Evolutionary conservation across 352 stramenopile species (phyloP), one percentile per base, ranked within the genome.

Genomic region (Pythium guiyangense): DNA sequence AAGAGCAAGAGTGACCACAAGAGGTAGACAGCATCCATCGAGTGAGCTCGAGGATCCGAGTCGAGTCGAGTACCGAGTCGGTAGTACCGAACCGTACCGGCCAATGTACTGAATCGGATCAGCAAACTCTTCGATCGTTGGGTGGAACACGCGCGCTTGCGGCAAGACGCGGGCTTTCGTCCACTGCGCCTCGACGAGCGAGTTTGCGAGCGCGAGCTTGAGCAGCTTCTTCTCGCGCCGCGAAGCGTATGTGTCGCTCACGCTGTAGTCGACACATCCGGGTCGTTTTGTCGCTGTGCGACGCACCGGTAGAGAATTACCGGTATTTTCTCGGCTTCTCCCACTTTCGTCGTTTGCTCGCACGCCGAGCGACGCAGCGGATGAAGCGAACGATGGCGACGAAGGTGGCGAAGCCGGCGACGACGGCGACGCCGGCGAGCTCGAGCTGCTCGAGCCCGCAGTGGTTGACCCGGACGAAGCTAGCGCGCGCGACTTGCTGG

Each of bases 41-140:
- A 69, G 40, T 22, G n/a, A n/a, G n/a, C n/a, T n/a, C n/a, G n/a
- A n/a, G n/a, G n/a, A n/a, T n/a, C n/a, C n/a, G n/a, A n/a, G n/a
- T n/a, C n/a, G n/a, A n/a, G n/a, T n/a, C n/a, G n/a, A n/a, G n/a
- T n/a, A n/a, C n/a, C 29, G 29, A 34, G 54, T 88, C 75, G 35
- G 29, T 34, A 6, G 29, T 6, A 34, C 29, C 29, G 29, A 34
- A 84, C 60, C 62, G n/a, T 62, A 90, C 79, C 67, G 84, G 3
- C 71, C 58, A 50, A 97, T 97, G 68, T 97, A 97, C 61, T 73
- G 78, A 58, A 97, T 87, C 8, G 89, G 88, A 52, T 94, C 78
- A 11, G 77, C 70, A 59, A 96, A 97, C 60, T 97, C 70, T 49
- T 96, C 85, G 22, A 68, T 9, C 14, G 89, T 94, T 40, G 90